These are phyloP conservation scores for Cocos nucifera DNA, from an alignment of 176 grass and related monocot species.

Conservation along the genomic window DNA sequence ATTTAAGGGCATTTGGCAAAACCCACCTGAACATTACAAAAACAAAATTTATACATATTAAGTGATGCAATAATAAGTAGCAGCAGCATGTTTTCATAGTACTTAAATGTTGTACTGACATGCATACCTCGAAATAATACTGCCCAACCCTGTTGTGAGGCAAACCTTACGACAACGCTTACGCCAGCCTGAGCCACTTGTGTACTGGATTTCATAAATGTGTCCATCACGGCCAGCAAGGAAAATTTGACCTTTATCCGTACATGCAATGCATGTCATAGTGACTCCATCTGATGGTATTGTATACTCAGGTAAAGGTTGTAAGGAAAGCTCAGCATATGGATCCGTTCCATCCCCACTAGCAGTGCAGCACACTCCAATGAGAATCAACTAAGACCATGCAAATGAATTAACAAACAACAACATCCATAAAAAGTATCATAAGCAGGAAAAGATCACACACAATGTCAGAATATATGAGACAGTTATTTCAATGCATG, in stretches of 20 bases:
- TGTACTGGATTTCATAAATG: constrained; percentile 90
- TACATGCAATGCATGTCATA: constrained; percentile 80
- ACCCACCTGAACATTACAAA: constrained; percentile 67
- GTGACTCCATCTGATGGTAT: constrained; percentile 83
- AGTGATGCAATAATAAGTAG: too few relatives aligned
- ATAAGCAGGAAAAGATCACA: neutral
- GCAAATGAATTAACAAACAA: neutral
- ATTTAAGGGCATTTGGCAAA: constrained; percentile 84
- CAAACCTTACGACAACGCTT: constrained; percentile 88
- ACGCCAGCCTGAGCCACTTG: constrained; percentile 84
- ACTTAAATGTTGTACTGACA: neutral
- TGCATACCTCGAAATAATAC: constrained; percentile 73
- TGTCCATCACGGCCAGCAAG: constrained; percentile 78
- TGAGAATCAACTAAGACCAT: constrained; percentile 50
- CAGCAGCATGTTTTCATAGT: too few relatives aligned
- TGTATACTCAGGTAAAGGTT: constrained; percentile 83
- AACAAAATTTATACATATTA: constrained; percentile 10
- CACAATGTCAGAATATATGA: too few relatives aligned
- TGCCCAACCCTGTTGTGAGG: constrained; percentile 68
- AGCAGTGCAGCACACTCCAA: constrained; percentile 83
- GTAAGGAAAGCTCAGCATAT: constrained; percentile 82
- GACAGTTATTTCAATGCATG: too few relatives aligned
- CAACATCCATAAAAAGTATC: neutral
- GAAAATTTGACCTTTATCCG: constrained; percentile 88
- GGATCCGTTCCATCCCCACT: constrained; percentile 73